Percentiles rank a stretch among this genome's conserved stretches.
These are phyloP conservation scores for Entonaema liquescens DNA, from an alignment of 495 filamentous ascomycete genomes.

Conservation along the genomic window DNA sequence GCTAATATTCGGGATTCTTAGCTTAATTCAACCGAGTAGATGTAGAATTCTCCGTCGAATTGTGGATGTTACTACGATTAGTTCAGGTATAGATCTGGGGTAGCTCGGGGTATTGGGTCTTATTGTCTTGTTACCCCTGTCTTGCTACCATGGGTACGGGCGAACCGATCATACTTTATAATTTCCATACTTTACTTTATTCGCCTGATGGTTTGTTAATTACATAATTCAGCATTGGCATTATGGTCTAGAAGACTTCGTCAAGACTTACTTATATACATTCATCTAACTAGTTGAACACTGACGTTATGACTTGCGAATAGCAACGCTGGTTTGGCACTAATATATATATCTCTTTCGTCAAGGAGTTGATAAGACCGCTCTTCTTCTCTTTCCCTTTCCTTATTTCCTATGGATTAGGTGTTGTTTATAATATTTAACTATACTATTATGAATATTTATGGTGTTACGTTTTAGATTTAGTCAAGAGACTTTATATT, in stretches of 20 bases:
- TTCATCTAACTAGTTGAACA: no score
- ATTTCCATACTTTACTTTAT: not conserved
- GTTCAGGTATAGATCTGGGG: slow-evolving; percentile 16
- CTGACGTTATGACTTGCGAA: no score
- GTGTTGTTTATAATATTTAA: not conserved
- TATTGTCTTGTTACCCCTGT: slow-evolving; percentile 10
- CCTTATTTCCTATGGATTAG: not conserved
- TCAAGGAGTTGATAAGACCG: no score
- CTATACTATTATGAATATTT: not conserved
- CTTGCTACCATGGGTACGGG: slow-evolving; percentile 7
- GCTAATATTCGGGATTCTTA: slow-evolving; percentile 2
- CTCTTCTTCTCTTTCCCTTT: not conserved
- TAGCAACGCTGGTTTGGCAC: no score
- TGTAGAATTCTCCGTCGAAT: slow-evolving; percentile 25
- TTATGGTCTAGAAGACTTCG: no score
- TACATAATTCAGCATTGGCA: no score
- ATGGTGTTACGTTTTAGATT: not conserved
- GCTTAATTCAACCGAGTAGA: slow-evolving; percentile 15
- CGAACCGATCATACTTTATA: not conserved
- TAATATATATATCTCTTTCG: no score
- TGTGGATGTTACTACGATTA: slow-evolving; percentile 27
- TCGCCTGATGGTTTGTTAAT: not conserved
- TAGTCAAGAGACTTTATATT: not conserved
- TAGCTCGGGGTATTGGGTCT: slow-evolving; percentile 18
- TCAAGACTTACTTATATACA: no score